These are phyloP conservation scores for Kluyveromyces marxianus DNA, from an alignment of 1,139 yeast genomes.

Conservation along the genomic window DNA sequence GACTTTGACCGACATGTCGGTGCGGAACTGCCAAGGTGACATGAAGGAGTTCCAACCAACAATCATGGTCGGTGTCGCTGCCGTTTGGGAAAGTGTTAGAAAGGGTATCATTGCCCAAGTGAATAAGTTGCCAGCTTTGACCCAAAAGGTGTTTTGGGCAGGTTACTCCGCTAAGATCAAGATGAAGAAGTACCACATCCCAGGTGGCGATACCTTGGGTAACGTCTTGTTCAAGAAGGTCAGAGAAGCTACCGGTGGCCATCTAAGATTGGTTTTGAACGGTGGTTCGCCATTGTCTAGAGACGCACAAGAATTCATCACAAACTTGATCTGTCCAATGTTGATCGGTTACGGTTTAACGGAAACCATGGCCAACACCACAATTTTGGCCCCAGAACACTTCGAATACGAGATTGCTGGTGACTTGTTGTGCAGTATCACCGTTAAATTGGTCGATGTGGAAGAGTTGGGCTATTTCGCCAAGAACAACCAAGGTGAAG, in stretches of 20 bases:
- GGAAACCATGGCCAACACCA: constrained; percentile 87
- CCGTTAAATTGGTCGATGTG: constrained; percentile 86
- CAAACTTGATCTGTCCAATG: constrained; percentile 78
- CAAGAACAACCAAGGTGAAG: constrained; percentile 88
- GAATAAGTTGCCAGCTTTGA: constrained; percentile 52
- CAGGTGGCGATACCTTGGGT: constrained; percentile 61
- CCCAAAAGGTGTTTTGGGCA: constrained; percentile 83
- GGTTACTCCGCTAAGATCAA: constrained; percentile 69
- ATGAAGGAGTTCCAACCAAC: constrained; percentile 84
- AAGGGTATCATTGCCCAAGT: constrained; percentile 84
- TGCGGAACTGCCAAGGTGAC: constrained; percentile 83
- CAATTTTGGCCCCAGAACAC: constrained; percentile 56
- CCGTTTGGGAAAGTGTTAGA: constrained; percentile 95
- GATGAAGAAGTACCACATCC: constrained; percentile 57
- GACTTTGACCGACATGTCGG: constrained; percentile 76
- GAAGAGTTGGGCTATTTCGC: constrained; percentile 90
- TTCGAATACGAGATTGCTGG: constrained; percentile 77
- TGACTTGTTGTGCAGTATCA: constrained; percentile 71
- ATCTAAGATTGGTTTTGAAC: constrained; percentile 61
- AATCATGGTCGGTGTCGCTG: constrained; percentile 96
- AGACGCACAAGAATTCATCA: constrained; percentile 80
- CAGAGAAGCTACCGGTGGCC: constrained; percentile 94
- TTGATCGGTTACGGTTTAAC: constrained; percentile 95
- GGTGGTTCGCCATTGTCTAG: constrained; percentile 91
- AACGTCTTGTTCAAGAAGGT: constrained; percentile 76